phyloP scores from a whole-genome alignment of 2,329 filamentous ascomycete species.

The Botryotinia globosa region DNA sequence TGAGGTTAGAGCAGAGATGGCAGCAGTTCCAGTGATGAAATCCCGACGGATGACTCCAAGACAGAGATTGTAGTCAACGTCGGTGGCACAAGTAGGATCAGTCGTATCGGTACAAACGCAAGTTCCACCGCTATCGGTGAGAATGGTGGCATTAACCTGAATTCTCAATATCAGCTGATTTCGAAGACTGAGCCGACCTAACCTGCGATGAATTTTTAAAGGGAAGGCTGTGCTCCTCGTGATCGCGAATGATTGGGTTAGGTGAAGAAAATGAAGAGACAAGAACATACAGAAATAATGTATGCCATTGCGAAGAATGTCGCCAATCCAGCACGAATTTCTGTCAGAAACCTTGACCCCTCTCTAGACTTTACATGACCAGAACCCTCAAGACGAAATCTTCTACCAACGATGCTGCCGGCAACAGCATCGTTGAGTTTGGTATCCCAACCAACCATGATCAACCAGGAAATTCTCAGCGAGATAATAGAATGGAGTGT shows the following conservation, averaged over 20 bases:
- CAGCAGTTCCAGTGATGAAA: slow-evolving; percentile 79
- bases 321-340: slow-evolving; percentile 77
- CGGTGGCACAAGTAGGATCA: slow-evolving; percentile 28
- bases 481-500: neutral
- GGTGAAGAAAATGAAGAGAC: slow-evolving; percentile 54
- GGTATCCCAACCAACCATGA: slow-evolving; percentile 15
- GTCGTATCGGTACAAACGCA: slow-evolving; percentile 56
- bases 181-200: slow-evolving; percentile 58
- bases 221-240: slow-evolving; percentile 1
- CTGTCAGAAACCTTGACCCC: slow-evolving; percentile 75
- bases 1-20: slow-evolving; percentile 73
- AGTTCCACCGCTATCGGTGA: slow-evolving; percentile 61
- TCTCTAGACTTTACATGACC: slow-evolving; percentile 59
- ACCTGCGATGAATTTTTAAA: neutral
- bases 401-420: slow-evolving; percentile 61
- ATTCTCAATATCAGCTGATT: slow-evolving; percentile 45
- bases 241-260: slow-evolving; percentile 49
- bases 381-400: slow-evolving; percentile 78
- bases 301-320: slow-evolving; percentile 69
- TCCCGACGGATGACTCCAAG: slow-evolving; percentile 57
- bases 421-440: slow-evolving; percentile 50
- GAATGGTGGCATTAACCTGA: slow-evolving; percentile 41
- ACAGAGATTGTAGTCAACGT: slow-evolving; percentile 41
- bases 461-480: neutral
- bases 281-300: slow-evolving; percentile 65